Percentiles rank a stretch among this genome's conserved stretches.
Conservation (phyloP, 169 alveolate genomes). For the Eimeria maxima region DNA sequence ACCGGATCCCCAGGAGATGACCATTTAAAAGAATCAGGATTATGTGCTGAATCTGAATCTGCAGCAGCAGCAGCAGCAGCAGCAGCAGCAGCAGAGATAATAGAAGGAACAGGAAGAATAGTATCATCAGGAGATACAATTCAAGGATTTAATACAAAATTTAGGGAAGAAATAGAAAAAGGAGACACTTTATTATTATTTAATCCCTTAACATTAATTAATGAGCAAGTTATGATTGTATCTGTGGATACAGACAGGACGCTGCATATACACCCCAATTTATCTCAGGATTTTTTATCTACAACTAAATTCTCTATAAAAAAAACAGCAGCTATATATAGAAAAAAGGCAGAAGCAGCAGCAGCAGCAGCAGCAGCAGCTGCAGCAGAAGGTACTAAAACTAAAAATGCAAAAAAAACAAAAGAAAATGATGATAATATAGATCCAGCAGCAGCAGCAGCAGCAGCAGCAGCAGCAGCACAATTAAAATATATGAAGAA, state of each 20-base stretch:
- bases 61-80: too few relatives aligned
- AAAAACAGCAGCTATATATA: slow-evolving; percentile 5
- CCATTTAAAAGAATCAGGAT: too few relatives aligned
- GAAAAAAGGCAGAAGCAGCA: neutral
- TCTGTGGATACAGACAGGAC: slow-evolving; percentile 83
- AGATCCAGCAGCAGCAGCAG: neutral
- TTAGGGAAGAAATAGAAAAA: slow-evolving; percentile 82
- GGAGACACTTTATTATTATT: slow-evolving; percentile 84
- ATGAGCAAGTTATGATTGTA: slow-evolving; percentile 75
- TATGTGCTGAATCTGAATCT: too few relatives aligned
- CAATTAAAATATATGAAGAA: slow-evolving; percentile 60
- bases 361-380: slow-evolving; percentile 7
- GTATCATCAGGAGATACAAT: slow-evolving; percentile 81
- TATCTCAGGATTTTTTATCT: slow-evolving; percentile 84
- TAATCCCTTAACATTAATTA: slow-evolving; percentile 84
- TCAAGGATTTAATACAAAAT: slow-evolving; percentile 88
- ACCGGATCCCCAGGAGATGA: too few relatives aligned
- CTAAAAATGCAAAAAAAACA: neutral
- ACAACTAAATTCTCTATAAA: slow-evolving; percentile 80
- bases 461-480: slow-evolving; percentile 45
- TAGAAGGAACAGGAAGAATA: slow-evolving; percentile 85
- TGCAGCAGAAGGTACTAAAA: neutral
- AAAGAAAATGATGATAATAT: neutral
- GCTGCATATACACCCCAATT: slow-evolving; percentile 79
- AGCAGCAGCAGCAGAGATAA: slow-evolving; percentile 19